Evolutionary conservation across 164 flowering plant genomes (phyloP).

Genomic region (Pachysandra terminalis): DNA sequence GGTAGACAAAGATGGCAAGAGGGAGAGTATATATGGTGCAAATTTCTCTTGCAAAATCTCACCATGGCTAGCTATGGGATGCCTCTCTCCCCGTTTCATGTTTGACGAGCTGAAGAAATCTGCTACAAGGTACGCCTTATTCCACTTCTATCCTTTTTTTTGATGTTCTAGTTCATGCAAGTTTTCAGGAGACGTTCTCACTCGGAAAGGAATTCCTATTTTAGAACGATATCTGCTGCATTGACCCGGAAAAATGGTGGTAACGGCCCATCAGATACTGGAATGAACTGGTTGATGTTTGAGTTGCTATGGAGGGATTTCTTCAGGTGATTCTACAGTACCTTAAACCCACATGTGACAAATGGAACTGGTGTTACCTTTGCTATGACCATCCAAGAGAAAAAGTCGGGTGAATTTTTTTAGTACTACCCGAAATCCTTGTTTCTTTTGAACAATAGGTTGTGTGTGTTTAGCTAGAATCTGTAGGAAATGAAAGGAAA

Average conservation of each 20-base stretch:
- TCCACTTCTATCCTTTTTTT: not conserved
- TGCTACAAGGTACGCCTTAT: constrained; percentile 43
- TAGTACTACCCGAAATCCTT: too few species aligned
- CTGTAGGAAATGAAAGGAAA: too few species aligned
- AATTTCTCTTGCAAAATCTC: constrained; percentile 94
- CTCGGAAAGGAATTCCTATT: constrained; percentile 13
- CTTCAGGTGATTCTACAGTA: constrained; percentile 59
- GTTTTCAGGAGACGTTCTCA: not conserved
- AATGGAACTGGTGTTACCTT: not conserved
- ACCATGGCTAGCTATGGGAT: constrained; percentile 93
- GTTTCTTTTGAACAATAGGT: too few species aligned
- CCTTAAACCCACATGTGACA: not conserved
- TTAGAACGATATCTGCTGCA: constrained; percentile 51
- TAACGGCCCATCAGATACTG: constrained; percentile 41
- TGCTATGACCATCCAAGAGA: not conserved
- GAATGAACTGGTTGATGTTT: constrained; percentile 85
- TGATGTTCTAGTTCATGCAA: not conserved
- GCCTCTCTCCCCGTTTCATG: constrained; percentile 92
- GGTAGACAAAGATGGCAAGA: constrained; percentile 35
- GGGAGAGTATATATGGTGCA: constrained; percentile 79
- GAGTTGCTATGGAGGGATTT: constrained; percentile 98
- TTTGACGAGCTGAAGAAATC: constrained; percentile 87
- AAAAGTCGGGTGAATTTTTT: not conserved
- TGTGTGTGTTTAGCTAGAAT: too few species aligned
- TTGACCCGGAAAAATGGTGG: constrained; percentile 48